Conservation (phyloP, 306 rosid species). For the Cucumis sativus region DNA sequence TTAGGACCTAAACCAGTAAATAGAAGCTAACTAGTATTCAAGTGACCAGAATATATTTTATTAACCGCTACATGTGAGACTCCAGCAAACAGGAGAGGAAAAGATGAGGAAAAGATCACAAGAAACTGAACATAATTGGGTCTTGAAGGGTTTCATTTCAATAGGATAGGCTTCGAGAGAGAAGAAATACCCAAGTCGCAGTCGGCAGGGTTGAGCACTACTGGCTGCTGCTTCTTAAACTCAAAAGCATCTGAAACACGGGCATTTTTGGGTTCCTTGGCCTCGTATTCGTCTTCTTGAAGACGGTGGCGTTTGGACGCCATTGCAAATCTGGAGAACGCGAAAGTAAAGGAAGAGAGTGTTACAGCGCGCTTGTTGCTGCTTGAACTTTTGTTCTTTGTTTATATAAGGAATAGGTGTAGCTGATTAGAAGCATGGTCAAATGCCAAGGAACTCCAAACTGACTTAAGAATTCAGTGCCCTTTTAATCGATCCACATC, state of each 20-base stretch:
- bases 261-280: constrained; percentile 11
- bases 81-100: background rate
- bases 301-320: constrained; percentile 14
- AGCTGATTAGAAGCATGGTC: background rate
- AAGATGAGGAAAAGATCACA: background rate
- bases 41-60: background rate
- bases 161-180: background rate
- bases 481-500: background rate
- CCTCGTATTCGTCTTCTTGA: background rate
- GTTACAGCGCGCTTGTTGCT: background rate
- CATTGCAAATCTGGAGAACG: constrained; percentile 1
- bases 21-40: background rate
- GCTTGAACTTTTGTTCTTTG: background rate
- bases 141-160: background rate
- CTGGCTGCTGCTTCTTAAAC: background rate
- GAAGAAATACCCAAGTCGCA: constrained; percentile 21
- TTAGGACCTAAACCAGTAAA: background rate
- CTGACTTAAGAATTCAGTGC: background rate
- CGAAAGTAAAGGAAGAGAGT: background rate
- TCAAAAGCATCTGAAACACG: background rate
- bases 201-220: constrained; percentile 25
- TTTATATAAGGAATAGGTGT: background rate
- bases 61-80: background rate
- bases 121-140: background rate
- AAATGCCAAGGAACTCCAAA: background rate